These are phyloP conservation scores for Ogataea wickerhamii DNA, from an alignment of 805 yeast genomes.

Conservation along the genomic window DNA sequence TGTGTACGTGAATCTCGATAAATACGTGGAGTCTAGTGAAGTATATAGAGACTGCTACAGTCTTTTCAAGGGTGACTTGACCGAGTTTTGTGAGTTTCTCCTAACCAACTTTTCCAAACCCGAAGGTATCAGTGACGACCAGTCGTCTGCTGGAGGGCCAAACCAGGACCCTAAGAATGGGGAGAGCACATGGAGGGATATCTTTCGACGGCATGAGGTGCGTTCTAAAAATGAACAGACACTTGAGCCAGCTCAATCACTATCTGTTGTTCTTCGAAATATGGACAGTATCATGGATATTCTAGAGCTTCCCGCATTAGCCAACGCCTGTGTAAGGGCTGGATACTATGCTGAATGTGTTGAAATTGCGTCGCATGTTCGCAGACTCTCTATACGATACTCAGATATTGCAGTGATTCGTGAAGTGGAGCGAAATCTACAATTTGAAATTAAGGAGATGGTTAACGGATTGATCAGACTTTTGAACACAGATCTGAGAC, in stretches of 20 bases:
- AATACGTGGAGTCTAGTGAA: slow-evolving; percentile 39
- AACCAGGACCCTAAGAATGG: slow-evolving; percentile 8
- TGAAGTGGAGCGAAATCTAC: slow-evolving; percentile 48
- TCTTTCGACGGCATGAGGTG: slow-evolving; percentile 19
- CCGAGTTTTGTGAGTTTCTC: slow-evolving; percentile 27
- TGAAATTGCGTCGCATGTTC: slow-evolving; percentile 72
- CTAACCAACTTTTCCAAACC: slow-evolving; percentile 26
- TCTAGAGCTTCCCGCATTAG: slow-evolving; percentile 77
- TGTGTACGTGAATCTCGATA: slow-evolving; percentile 39
- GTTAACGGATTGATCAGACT: slow-evolving; percentile 63
- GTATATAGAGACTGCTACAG: slow-evolving; percentile 33
- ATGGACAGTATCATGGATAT: slow-evolving; percentile 73
- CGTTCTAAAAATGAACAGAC: slow-evolving; percentile 9
- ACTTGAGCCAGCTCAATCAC: slow-evolving; percentile 15
- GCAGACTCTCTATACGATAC: slow-evolving; percentile 65
- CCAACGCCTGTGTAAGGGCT: slow-evolving; percentile 76
- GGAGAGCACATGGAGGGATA: slow-evolving; percentile 22
- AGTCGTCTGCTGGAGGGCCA: slow-evolving; percentile 4
- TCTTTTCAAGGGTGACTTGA: slow-evolving; percentile 33
- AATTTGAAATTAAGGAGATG: slow-evolving; percentile 56
- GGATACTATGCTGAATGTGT: slow-evolving; percentile 90
- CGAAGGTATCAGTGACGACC: slow-evolving; percentile 17
- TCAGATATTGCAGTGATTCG: slow-evolving; percentile 54
- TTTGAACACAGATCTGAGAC: slow-evolving; percentile 71
- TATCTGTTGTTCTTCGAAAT: slow-evolving; percentile 48